A percentile compares a stretch with the other conserved stretches of the same genome.
Evolutionary conservation across 139 green algal species (phyloP).

Genomic region (Chloropicon primus): DNA sequence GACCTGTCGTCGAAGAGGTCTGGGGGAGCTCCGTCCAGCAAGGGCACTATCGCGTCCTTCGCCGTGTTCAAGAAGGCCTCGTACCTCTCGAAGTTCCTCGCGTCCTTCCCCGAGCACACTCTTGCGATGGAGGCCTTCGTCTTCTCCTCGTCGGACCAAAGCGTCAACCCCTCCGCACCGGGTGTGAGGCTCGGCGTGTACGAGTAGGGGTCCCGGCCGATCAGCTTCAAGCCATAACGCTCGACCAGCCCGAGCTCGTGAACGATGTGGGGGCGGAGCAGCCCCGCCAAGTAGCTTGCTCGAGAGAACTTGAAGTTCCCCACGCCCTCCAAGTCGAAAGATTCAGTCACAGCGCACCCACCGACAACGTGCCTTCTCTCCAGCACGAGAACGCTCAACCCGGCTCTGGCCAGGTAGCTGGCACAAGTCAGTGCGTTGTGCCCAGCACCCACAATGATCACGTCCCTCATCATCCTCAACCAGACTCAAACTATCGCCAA

Average conservation of each 20-base stretch:
- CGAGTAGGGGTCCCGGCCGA: slow-evolving; percentile 2
- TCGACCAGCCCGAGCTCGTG: neutral
- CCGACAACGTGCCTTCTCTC: slow-evolving; percentile 7
- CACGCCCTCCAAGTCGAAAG: neutral
- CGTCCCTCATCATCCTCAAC: neutral
- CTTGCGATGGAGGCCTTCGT: neutral
- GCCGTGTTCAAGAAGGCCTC: slow-evolving; percentile 1
- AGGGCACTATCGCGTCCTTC: neutral
- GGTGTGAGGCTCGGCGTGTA: slow-evolving; percentile 1
- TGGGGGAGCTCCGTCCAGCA: neutral
- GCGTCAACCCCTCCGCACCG: neutral
- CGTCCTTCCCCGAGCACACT: slow-evolving; percentile 5
- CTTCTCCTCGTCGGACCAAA: neutral
- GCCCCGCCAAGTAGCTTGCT: slow-evolving; percentile 4
- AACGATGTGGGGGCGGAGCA: slow-evolving; percentile 10
- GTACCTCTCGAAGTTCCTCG: neutral
- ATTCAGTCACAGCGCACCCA: slow-evolving; percentile 7
- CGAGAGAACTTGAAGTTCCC: slow-evolving; percentile 8
- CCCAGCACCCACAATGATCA: slow-evolving; percentile 4
- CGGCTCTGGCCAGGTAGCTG: slow-evolving; percentile 2
- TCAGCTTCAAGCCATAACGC: neutral
- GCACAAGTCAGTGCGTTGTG: slow-evolving; percentile 8
- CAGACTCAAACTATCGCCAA: no score
- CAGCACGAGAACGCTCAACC: neutral
- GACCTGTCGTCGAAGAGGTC: neutral